phyloP scores from a whole-genome alignment of 495 filamentous ascomycete species.

The Penicillium dipodomyicola region DNA sequence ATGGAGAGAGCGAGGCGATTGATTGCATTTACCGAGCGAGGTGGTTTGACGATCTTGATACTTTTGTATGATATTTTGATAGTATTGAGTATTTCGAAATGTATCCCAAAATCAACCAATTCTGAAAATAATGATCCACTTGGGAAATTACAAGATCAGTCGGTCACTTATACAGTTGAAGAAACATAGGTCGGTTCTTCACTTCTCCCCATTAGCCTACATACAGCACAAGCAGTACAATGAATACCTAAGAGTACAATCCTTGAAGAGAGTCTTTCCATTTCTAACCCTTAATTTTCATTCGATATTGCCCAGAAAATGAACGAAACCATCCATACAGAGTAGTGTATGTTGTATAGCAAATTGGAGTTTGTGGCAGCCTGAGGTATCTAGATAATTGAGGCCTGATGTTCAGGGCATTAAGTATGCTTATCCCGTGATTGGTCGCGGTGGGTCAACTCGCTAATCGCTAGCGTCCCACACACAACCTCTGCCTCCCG shows the following conservation, averaged over 20 bases:
- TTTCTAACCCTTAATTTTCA: neutral
- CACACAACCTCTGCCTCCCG: constrained; percentile 43
- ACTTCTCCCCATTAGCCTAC: neutral
- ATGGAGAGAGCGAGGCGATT: neutral
- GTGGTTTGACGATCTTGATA: neutral
- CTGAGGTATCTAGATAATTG: neutral
- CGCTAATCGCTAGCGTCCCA: constrained; percentile 51
- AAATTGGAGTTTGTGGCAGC: neutral
- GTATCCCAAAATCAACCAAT: neutral
- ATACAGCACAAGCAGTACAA: neutral
- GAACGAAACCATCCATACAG: neutral
- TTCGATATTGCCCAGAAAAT: neutral
- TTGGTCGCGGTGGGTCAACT: constrained; percentile 18
- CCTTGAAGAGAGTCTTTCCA: neutral
- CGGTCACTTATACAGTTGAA: neutral
- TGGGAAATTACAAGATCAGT: neutral
- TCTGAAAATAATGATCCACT: neutral
- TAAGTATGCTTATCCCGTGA: neutral
- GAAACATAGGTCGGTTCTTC: neutral
- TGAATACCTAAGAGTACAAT: neutral
- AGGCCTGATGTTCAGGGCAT: constrained; percentile 11
- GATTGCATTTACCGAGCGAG: constrained; percentile 4
- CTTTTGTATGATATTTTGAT: neutral
- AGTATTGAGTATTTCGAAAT: neutral
- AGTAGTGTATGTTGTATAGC: no score